phyloP scores from a whole-genome alignment of 257 asterid genomes.

The Solanum megistacrolobum region DNA sequence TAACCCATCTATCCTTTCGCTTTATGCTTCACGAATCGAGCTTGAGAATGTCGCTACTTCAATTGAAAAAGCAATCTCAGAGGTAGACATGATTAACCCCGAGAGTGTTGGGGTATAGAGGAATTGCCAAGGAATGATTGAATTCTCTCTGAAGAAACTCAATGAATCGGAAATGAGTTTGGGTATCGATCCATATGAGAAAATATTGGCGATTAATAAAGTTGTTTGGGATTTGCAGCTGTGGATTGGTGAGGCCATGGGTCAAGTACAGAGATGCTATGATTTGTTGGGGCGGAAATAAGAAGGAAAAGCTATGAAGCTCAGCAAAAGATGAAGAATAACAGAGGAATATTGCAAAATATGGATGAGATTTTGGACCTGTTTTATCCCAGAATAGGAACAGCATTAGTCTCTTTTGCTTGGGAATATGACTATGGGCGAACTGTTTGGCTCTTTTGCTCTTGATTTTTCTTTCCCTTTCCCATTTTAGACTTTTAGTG shows the following conservation, averaged over 20 bases:
- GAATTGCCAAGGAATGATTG: background rate
- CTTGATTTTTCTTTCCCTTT: slow-evolving; percentile 9
- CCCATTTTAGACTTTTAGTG: too few species aligned
- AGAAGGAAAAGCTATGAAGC: background rate
- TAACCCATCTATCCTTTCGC: background rate
- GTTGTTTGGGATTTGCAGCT: background rate
- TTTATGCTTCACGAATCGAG: background rate
- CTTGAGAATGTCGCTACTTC: background rate
- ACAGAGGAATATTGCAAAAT: background rate
- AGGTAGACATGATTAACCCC: background rate
- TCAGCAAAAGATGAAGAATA: background rate
- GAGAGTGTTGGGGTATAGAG: background rate
- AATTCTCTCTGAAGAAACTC: background rate
- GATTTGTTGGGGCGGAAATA: background rate
- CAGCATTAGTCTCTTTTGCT: background rate
- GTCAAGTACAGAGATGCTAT: background rate
- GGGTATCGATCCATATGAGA: background rate
- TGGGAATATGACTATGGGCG: background rate
- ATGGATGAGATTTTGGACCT: background rate
- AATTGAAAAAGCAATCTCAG: background rate
- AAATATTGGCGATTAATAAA: background rate
- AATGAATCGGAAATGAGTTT: background rate
- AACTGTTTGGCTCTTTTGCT: slow-evolving; percentile 6
- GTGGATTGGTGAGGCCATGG: background rate
- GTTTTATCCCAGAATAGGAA: background rate